phyloP scores from a whole-genome alignment of 345 rosid species.

The Aethionema arabicum region DNA sequence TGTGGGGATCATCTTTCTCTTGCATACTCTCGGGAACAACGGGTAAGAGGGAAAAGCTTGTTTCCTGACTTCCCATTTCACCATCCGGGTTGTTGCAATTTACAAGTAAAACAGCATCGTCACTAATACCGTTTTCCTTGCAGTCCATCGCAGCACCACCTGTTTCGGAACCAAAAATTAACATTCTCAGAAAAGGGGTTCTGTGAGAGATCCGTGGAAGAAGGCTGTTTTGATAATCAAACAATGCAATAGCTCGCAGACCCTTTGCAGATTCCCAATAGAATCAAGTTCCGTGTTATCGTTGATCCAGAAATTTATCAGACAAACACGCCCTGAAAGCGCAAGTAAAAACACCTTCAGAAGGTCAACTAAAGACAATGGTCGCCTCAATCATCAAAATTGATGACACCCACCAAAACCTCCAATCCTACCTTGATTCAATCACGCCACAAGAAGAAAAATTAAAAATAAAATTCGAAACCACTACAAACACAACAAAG shows the following conservation, averaged over 20 bases:
- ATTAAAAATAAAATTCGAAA: background rate
- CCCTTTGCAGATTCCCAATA: constrained; percentile 28
- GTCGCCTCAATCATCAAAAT: constrained; percentile 37
- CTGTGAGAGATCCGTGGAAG: constrained; percentile 21
- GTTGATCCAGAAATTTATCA: constrained; percentile 26
- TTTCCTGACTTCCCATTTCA: constrained; percentile 25
- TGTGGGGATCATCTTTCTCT: constrained; percentile 10
- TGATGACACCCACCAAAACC: constrained; percentile 30
- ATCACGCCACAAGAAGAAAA: constrained; percentile 1
- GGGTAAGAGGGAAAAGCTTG: background rate
- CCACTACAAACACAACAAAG: background rate
- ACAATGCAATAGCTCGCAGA: constrained; percentile 18
- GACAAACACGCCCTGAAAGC: constrained; percentile 5
- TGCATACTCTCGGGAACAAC: constrained; percentile 13
- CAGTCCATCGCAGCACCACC: constrained; percentile 31
- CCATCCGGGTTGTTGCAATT: constrained; percentile 20
- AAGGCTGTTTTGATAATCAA: constrained; percentile 31
- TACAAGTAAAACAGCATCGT: constrained; percentile 12
- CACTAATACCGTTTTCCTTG: constrained; percentile 30
- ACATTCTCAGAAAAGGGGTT: constrained; percentile 23
- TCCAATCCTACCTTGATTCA: constrained; percentile 15
- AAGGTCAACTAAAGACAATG: constrained; percentile 34
- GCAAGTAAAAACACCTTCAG: background rate
- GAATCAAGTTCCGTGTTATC: constrained; percentile 35
- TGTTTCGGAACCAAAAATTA: background rate